Evolutionary conservation across 1,139 yeast species (phyloP).

Genomic region (Blastobotrys ciferrii): DNA sequence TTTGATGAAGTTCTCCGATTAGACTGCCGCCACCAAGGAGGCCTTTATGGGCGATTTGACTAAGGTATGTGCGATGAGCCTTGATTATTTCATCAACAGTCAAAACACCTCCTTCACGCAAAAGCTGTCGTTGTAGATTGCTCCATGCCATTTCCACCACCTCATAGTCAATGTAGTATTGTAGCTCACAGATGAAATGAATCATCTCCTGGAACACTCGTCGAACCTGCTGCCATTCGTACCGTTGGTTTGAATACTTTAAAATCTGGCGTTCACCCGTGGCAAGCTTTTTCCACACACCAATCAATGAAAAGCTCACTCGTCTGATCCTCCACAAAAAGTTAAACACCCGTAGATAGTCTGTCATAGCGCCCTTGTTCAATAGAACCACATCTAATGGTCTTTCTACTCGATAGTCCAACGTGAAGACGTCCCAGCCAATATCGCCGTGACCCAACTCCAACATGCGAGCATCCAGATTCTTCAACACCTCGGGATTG

Average conservation of each 20-base stretch:
- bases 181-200: slow-evolving; percentile 40
- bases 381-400: slow-evolving; percentile 45
- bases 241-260: neutral
- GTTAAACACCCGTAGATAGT: slow-evolving; percentile 78
- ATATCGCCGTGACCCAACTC: slow-evolving; percentile 61
- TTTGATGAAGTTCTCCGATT: slow-evolving; percentile 37
- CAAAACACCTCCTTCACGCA: slow-evolving; percentile 21
- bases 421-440: slow-evolving; percentile 88
- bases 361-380: slow-evolving; percentile 44
- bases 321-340: slow-evolving; percentile 79
- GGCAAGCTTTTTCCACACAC: slow-evolving; percentile 45
- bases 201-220: slow-evolving; percentile 36
- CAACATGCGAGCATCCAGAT: slow-evolving; percentile 79
- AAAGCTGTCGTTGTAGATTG: slow-evolving; percentile 31
- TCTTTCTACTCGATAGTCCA: slow-evolving; percentile 70
- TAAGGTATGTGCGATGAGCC: slow-evolving; percentile 38
- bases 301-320: slow-evolving; percentile 51
- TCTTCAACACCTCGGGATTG: slow-evolving; percentile 42
- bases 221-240: slow-evolving; percentile 34
- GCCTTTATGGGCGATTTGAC: slow-evolving; percentile 37
- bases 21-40: slow-evolving; percentile 37
- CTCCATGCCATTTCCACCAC: slow-evolving; percentile 43
- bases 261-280: slow-evolving; percentile 25
- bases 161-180: slow-evolving; percentile 40
- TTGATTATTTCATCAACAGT: slow-evolving; percentile 40